phyloP scores from a whole-genome alignment of 2,329 filamentous ascomycete genomes.

The Paecilomyces niveus region DNA sequence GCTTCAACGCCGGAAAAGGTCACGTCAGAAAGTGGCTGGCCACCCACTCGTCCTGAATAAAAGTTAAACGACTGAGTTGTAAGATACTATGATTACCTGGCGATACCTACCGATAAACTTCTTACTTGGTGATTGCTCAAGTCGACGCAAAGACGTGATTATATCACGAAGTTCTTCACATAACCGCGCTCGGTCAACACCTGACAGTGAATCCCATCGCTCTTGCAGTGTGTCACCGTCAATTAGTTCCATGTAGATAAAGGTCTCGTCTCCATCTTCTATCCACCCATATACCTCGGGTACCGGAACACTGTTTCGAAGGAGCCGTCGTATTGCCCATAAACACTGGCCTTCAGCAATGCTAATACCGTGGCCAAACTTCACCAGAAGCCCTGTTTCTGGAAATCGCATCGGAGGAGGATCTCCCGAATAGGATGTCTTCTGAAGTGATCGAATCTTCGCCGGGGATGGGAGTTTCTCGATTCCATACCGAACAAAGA shows the following conservation, averaged over 20 bases:
- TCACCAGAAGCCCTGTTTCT: slow-evolving; percentile 15
- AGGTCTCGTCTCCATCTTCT: slow-evolving; percentile 14
- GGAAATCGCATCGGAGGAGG: slow-evolving; percentile 10
- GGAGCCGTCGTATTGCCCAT: slow-evolving; percentile 13
- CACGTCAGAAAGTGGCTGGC: neutral
- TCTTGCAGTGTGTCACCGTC: slow-evolving; percentile 17
- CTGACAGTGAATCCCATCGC: slow-evolving; percentile 13
- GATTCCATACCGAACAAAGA: neutral
- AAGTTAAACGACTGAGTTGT: neutral
- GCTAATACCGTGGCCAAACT: slow-evolving; percentile 14
- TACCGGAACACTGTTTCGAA: slow-evolving; percentile 20
- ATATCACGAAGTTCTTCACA: slow-evolving; percentile 5
- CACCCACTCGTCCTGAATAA: neutral
- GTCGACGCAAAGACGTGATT: neutral
- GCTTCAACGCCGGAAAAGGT: neutral
- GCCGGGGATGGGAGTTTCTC: neutral
- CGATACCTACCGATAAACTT: neutral
- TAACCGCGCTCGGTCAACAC: slow-evolving; percentile 1
- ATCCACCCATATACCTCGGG: slow-evolving; percentile 32
- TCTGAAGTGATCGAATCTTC: neutral
- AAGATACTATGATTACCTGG: neutral
- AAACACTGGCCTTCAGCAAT: slow-evolving; percentile 17
- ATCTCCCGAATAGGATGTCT: neutral
- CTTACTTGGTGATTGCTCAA: neutral
- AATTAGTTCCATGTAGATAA: slow-evolving; percentile 29